Percentiles rank a stretch among this genome's conserved stretches.
Evolutionary conservation across 495 filamentous ascomycete species (phyloP).

Genomic region (Aspergillus funiculosus): DNA sequence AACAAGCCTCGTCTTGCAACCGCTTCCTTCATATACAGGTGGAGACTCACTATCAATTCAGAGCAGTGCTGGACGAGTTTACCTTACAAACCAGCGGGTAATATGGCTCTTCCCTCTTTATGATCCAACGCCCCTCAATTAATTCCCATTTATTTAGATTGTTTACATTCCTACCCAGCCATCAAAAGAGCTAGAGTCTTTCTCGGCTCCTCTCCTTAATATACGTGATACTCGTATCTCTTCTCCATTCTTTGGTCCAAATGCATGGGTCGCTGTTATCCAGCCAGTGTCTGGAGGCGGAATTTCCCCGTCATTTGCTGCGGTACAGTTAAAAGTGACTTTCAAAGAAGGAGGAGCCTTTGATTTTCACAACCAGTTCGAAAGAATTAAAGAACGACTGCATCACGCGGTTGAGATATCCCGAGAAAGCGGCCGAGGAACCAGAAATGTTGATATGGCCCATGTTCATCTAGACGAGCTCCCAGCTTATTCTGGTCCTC

Average conservation of each 20-base stretch:
- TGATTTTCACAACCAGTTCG: constrained; percentile 80
- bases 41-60: constrained; percentile 51
- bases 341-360: constrained; percentile 95
- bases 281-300: constrained; percentile 81
- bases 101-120: constrained; percentile 20
- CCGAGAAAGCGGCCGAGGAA: constrained; percentile 41
- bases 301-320: constrained; percentile 65
- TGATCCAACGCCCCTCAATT: background rate
- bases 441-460: constrained; percentile 48
- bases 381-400: constrained; percentile 76
- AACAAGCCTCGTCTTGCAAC: constrained; percentile 57
- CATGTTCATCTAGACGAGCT: constrained; percentile 73
- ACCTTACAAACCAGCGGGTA: constrained; percentile 90
- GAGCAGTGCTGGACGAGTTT: constrained; percentile 57
- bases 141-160: constrained; percentile 47
- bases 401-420: constrained; percentile 72
- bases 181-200: constrained; percentile 70
- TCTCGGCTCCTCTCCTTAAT: constrained; percentile 80
- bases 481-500: constrained; percentile 63
- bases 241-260: constrained; percentile 93
- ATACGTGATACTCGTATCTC: constrained; percentile 84
- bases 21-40: constrained; percentile 53
- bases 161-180: constrained; percentile 77
- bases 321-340: constrained; percentile 72
- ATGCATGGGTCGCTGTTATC: constrained; percentile 77